Base-by-base conservation (phyloP, 768 basidiomycete genomes). In the Amanita phalloides region DNA sequence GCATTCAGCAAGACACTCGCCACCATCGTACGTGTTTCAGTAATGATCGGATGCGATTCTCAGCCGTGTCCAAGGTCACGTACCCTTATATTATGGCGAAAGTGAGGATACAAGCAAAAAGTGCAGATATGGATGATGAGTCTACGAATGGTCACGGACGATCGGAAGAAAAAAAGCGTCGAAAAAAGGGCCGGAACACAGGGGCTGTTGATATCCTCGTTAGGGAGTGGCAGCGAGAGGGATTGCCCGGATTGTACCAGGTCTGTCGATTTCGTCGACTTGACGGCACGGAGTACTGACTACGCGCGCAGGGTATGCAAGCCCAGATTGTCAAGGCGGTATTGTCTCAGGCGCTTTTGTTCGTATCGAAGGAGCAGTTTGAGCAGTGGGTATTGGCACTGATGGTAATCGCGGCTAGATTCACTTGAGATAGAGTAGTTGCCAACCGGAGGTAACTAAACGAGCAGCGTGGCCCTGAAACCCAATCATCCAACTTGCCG, bases 71-170 rank as follows among this genome's bases (percentile, higher is more conserved):
- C 20, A 58, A 93, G 92, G 89, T 92, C 26, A 95, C 91, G 2
- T 95, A 94, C 62, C 92, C 91, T 0, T 93, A 94, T 62, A 93
- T 93, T 58, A 91, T 92, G 88, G 90, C 89, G 44, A 98, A 98
- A 74, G 91, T 97, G 30, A 79, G 94, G 48, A 86, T 98, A 26
- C 95, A 98, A 66, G 90, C 94, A 6, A 81, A 87, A 26, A 76
- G 77, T 44, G 74, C 80, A 14, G 80, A 82, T 51, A 63, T 56
- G 6, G 77, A 79, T n/a, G 77, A 76, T 11, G 71, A 66, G 3
- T 62, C 61, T 4, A 70, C 68, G 47, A 68, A 74, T 45, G 65
- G 74, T 45, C 56, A 64, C 35, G 56, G 68, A n/a, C 63, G 62
- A 14, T 73, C 71, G 6, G 54, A 57, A 7, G 62, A 70, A 21